Evolutionary conservation across 2,329 filamentous ascomycete species (phyloP), one percentile per base, ranked within the genome.

Genomic region (Colletotrichum limetticola): DNA sequence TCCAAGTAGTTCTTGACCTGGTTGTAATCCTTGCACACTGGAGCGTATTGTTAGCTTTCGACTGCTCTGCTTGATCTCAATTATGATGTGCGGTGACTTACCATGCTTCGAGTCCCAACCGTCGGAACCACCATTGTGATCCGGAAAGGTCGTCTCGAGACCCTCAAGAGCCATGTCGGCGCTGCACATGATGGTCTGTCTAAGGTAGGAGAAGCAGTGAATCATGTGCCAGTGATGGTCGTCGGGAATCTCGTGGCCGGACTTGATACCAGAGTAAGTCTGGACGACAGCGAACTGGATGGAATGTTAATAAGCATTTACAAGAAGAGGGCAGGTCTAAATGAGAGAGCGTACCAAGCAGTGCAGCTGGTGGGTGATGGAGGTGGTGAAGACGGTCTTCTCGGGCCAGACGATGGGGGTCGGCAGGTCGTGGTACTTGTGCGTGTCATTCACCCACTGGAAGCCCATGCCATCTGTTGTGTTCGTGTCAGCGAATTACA

Each of bases 171-270:
- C 84, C 71, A 84, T 85, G 73, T 86, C 85, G 64, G 83, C 82
- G 32, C 79, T 82, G 77, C 85, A 86, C 81, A 86, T 82, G 72
- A 87, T 83, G 52, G 83, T 83, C 76, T 86, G 83, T 12, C 85
- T 80, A 78, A 87, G 82, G 77, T 86, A 86, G 75, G 84, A 83
- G 77, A 86, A 85, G 80, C 85, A 87, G 79, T 86, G 85, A 66
- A 84, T 83, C 80, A 86, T 84, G 77, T 86, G 85, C 82, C 74
- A 85, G 77, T 85, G 83, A 77, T 85, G 83, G 74, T 86, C 84
- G 28, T 83, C 80, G 22, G 83, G 83, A 49, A 86, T 78, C 57
- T 80, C 75, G 73, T 83, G 81, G 70, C 80, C 80, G 3, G 82
- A 80, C 59, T 79, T 82, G 60, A 85, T 77, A 26, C 83, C 84